phyloP scores from a whole-genome alignment of 2,329 filamentous ascomycete genomes.

The Didymella lethalis region DNA sequence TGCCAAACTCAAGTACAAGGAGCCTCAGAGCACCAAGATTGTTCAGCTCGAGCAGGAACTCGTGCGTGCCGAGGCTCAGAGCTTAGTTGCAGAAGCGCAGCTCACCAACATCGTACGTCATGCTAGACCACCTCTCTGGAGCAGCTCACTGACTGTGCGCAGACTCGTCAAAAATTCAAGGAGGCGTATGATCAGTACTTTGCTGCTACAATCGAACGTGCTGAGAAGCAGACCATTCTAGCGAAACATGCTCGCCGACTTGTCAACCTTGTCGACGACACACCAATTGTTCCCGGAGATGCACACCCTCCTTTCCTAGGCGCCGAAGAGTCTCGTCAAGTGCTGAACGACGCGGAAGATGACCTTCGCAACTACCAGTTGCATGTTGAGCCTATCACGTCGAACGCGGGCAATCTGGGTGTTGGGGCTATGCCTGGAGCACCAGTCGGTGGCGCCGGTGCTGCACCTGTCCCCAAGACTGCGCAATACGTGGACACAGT shows the following conservation, averaged over 20 bases:
- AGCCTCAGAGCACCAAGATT: constrained; percentile 82
- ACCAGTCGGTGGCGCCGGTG: background rate
- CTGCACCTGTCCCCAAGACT: constrained; percentile 1
- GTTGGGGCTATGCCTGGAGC: constrained; percentile 55
- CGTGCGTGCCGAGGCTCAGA: constrained; percentile 93
- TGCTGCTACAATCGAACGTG: constrained; percentile 89
- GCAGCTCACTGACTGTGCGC: constrained; percentile 29
- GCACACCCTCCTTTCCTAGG: constrained; percentile 72
- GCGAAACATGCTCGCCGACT: constrained; percentile 89
- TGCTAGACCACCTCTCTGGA: background rate
- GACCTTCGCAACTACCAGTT: constrained; percentile 80
- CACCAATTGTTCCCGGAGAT: constrained; percentile 88
- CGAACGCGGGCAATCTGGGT: constrained; percentile 58
- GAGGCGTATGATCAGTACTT: constrained; percentile 92
- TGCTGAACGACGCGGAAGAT: constrained; percentile 91
- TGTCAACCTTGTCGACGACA: constrained; percentile 85
- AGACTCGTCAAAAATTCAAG: constrained; percentile 96
- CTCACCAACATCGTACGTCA: constrained; percentile 81
- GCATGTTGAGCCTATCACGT: constrained; percentile 62
- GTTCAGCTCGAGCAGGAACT: constrained; percentile 94
- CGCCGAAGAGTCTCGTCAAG: constrained; percentile 74
- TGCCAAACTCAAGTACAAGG: constrained; percentile 87
- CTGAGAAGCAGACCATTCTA: constrained; percentile 95
- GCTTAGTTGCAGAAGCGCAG: constrained; percentile 94
- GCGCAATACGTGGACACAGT: constrained; percentile 11